Percentiles rank a stretch among this genome's conserved stretches.
Conservation (phyloP, 306 rosid species). For the Ormosia semicastrata region DNA sequence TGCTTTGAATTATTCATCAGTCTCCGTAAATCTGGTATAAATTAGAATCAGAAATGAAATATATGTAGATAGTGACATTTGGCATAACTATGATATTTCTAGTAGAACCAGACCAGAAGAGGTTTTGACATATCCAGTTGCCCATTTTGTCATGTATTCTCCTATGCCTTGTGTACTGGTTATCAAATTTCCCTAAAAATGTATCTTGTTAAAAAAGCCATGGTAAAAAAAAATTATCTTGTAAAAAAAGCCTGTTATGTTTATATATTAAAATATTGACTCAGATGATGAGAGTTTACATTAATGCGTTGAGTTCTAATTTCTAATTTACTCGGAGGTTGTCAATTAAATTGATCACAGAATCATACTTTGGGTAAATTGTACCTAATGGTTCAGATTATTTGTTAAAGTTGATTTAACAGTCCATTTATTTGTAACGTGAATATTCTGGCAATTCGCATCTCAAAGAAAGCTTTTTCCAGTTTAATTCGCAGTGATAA, state of each 20-base stretch:
- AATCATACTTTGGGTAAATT: neutral
- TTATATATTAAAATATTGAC: neutral
- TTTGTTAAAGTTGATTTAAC: too few species aligned
- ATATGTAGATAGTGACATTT: neutral
- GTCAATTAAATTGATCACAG: neutral
- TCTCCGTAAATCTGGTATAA: neutral
- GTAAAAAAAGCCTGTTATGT: neutral
- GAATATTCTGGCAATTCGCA: too few species aligned
- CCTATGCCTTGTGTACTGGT: neutral
- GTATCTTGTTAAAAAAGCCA: neutral
- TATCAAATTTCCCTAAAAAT: neutral
- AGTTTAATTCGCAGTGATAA: too few species aligned
- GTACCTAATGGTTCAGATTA: neutral
- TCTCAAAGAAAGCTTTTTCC: too few species aligned
- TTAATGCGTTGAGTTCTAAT: neutral
- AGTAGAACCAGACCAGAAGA: neutral
- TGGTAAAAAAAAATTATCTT: neutral
- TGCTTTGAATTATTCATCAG: slow-evolving; percentile 41
- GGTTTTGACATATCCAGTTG: neutral
- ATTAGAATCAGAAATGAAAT: neutral
- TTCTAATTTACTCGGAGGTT: neutral
- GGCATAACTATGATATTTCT: neutral
- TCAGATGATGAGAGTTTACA: neutral
- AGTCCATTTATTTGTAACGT: too few species aligned
- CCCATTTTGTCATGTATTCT: neutral